Base-by-base conservation (phyloP, 768 basidiomycete species). In the Pleurotus giganteus region DNA sequence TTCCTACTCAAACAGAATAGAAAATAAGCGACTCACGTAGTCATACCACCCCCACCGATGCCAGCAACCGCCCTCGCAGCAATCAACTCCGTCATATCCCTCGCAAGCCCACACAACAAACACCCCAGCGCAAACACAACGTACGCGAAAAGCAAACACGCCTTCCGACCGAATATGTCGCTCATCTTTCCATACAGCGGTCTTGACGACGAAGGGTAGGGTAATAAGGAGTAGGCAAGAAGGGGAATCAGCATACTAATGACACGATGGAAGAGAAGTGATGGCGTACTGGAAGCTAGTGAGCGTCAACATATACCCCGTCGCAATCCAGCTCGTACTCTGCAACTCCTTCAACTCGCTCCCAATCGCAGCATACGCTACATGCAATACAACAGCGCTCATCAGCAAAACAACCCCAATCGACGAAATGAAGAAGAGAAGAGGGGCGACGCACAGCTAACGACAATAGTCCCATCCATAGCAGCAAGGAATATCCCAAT, bases 221-320 rank as follows among this genome's bases (percentile, higher is more conserved):
- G n/a, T n/a, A n/a, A n/a, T n/a, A n/a, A n/a, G n/a, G n/a, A n/a
- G n/a, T n/a, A n/a, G n/a, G n/a, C n/a, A n/a, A n/a, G n/a, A n/a
- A n/a, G n/a, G n/a, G n/a, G n/a, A n/a, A n/a, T n/a, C n/a, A n/a
- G n/a, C n/a, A n/a, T n/a, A n/a, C n/a, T n/a, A n/a, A n/a, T n/a
- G n/a, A n/a, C n/a, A n/a, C n/a, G n/a, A n/a, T n/a, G n/a, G n/a
- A n/a, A n/a, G n/a, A n/a, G n/a, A n/a, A n/a, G n/a, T n/a, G n/a
- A n/a, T n/a, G n/a, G n/a, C n/a, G n/a, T n/a, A 85, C 84, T 85
- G 84, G 57, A 85, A 82, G 55, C 78, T 81, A 0, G 84, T 81
- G 34, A 81, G 66, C 0, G 83, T 82, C 53, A 86, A 63, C 69
- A 86, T 75, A 61, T 85, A 85, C 0, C 79, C 78, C 0, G 84